Evolutionary conservation across 2,329 filamentous ascomycete genomes (phyloP), one percentile per base, ranked within the genome.

Genomic region (Tolypocladium ophioglossoides): DNA sequence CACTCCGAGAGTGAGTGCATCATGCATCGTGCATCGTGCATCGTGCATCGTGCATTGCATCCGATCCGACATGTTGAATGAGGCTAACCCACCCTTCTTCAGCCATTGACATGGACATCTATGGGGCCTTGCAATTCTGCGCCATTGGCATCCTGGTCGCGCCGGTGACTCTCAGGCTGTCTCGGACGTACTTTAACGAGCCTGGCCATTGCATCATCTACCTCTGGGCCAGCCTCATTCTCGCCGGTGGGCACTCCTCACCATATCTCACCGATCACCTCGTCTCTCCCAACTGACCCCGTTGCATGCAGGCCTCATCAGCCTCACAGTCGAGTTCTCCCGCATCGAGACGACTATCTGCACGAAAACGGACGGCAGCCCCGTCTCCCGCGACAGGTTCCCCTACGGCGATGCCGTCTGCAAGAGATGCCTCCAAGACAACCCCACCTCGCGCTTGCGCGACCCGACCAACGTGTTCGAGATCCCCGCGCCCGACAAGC

Each of bases 91-190:
- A n/a, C n/a, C n/a, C n/a, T n/a, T n/a, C n/a, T n/a, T n/a, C 71
- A 52, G 83, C 80, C 16, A 76, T 86, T 16, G 84, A 87, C 61
- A 80, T 87, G 77, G 84, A 87, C 59, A 72, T 87, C 4, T 87
- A 79, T 54, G 84, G 84, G 1, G 82, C 83, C 10, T 85, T 87
- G 57, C 84, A 87, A 58, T 64, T 86, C 0, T 87, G 84, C 55
- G 75, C 83, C 0, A 83, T 87, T 39, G 84, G 82, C 14, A 82
- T 86, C 18, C 60, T 87, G 4, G 80, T 82, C 1, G 84, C 80
- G 4, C 84, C 84, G 0, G 74, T 83, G 0, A 85, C 83, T 0
- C 82, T 84, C 24, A 74, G 77, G 57, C 65, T 83, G 46, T 86
- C 83, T 1, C 68, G 68, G 18, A 87, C 83, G 0, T 87, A 87